These are phyloP conservation scores for Russula sp. DNA, from an alignment of 768 basidiomycete genomes.

Conservation along the genomic window DNA sequence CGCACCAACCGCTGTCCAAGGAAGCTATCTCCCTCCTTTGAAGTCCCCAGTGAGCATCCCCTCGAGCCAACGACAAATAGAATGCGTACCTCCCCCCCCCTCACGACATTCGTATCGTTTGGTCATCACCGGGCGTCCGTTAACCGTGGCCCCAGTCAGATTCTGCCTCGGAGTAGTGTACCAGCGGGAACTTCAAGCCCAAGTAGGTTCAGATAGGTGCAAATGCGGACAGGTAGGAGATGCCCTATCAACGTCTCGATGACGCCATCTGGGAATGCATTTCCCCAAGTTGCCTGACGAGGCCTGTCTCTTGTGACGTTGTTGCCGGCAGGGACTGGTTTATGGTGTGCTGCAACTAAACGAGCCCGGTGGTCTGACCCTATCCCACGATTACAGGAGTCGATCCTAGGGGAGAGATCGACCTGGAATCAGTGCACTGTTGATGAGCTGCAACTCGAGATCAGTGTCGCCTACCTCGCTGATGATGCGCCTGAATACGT, in stretches of 20 bases:
- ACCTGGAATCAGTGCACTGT: conserved; percentile 11
- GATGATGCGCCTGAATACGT: conserved; percentile 3
- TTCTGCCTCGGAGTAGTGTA: conserved; percentile 5
- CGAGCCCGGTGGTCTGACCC: conserved; percentile 9
- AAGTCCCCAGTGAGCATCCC: not conserved
- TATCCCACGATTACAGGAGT: not conserved
- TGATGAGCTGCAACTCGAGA: conserved; percentile 12
- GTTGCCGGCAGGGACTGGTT: conserved; percentile 1
- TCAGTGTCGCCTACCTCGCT: conserved; percentile 1
- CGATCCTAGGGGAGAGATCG: not conserved
- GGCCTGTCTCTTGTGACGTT: conserved; percentile 8
- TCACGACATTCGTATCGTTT: conserved; percentile 8
- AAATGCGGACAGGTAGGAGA: not conserved
- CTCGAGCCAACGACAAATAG: not conserved
- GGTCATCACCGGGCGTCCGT: conserved; percentile 7
- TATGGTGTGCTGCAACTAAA: conserved; percentile 12
- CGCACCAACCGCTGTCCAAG: conserved; percentile 13
- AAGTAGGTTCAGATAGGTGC: not conserved
- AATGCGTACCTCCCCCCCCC: conserved; percentile 1
- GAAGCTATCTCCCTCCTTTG: conserved; percentile 5
- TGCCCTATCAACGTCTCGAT: conserved; percentile 14
- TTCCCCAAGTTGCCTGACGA: conserved; percentile 9
- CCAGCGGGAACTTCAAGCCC: conserved; percentile 11
- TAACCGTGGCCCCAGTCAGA: conserved; percentile 1
- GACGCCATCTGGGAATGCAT: conserved; percentile 14